These are phyloP conservation scores for Lodderomyces metapsilosis DNA, from an alignment of 1,139 yeast species.

Conservation along the genomic window DNA sequence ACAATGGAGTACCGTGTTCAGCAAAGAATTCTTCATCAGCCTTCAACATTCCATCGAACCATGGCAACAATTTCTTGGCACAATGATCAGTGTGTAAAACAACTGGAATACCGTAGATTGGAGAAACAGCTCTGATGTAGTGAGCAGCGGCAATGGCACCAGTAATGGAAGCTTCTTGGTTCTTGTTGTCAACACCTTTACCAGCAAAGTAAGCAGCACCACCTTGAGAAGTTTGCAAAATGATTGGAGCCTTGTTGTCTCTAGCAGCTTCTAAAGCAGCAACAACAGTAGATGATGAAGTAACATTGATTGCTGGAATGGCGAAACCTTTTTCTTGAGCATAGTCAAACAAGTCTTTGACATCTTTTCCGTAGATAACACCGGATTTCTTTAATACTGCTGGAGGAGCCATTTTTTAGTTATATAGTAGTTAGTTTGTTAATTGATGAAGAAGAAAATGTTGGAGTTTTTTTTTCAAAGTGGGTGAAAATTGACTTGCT, in stretches of 20 bases:
- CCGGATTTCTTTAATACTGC: slow-evolving; percentile 89
- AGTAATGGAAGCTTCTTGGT: slow-evolving; percentile 91
- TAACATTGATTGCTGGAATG: slow-evolving; percentile 97
- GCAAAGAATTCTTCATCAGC: slow-evolving; percentile 94
- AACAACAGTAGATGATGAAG: slow-evolving; percentile 95
- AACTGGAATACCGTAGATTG: slow-evolving; percentile 95
- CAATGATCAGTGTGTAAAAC: slow-evolving; percentile 98
- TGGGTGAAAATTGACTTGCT: slow-evolving; percentile 1
- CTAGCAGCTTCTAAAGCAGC: slow-evolving; percentile 99
- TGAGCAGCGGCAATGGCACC: slow-evolving; percentile 99
- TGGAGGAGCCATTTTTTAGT: slow-evolving; percentile 36
- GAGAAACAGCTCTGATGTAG: slow-evolving; percentile 95
- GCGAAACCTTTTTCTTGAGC: slow-evolving; percentile 95
- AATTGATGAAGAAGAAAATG: no score
- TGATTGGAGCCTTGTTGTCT: slow-evolving; percentile 92
- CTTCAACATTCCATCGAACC: slow-evolving; percentile 97
- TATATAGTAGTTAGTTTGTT: slow-evolving; percentile 3
- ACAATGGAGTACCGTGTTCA: slow-evolving; percentile 88
- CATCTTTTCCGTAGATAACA: slow-evolving; percentile 99
- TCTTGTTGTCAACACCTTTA: slow-evolving; percentile 93
- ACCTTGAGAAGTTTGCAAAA: slow-evolving; percentile 96
- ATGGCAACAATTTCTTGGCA: slow-evolving; percentile 95
- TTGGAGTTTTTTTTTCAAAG: neutral
- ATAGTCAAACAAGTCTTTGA: slow-evolving; percentile 85
- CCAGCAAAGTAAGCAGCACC: slow-evolving; percentile 99